Evolutionary conservation across 129 eudicot genomes (phyloP), one percentile per base, ranked within the genome.

Genomic region (Deinandra increscens): DNA sequence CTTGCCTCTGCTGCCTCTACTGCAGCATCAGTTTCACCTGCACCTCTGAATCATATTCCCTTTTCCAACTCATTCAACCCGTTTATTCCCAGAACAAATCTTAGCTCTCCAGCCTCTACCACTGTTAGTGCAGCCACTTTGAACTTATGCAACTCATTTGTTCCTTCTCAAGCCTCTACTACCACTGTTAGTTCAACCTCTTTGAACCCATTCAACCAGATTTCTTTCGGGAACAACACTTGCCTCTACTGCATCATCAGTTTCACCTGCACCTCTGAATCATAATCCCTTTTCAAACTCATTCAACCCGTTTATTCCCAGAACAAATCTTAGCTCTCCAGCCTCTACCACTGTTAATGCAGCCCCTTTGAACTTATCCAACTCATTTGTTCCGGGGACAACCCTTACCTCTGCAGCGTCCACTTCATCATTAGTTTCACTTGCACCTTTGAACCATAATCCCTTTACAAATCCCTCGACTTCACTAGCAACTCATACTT

Each of bases 401-500:
- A 14, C 11, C 20, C 18, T 34, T 34, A 15, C 29, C 36, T 33
- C 34, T 50, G 36, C 64, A 19, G 31, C 66, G 36, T 49, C 63
- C 36, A 56, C 63, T 6, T 12, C 39, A 31, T 33, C 61, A 49
- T 15, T 60, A 7, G 15, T 56, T 23, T n/a, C 75, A 56, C 42
- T 13, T 55, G 2, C 26, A 56, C 66, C 46, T 44, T 4, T 29
- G 22, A 64, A 39, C 22, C 66, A 29, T 9, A 66, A 38, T 55
- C 56, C 60, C 17, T 55, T n/a, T 58, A 37, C 48, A 26, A 64
- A 49, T 59, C 41, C 51, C 59, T 66, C 34, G 48, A 74, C 66
- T 53, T 74, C 56, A 41, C 48, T 13, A 19, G 4, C 77, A 62
- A 62, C 43, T 62, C 70, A 33, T 13, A 43, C 60, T 5, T 44